Evolutionary conservation across 768 basidiomycete genomes (phyloP), one percentile per base, ranked within the genome.

Genomic region (Rhizopogon sp.): DNA sequence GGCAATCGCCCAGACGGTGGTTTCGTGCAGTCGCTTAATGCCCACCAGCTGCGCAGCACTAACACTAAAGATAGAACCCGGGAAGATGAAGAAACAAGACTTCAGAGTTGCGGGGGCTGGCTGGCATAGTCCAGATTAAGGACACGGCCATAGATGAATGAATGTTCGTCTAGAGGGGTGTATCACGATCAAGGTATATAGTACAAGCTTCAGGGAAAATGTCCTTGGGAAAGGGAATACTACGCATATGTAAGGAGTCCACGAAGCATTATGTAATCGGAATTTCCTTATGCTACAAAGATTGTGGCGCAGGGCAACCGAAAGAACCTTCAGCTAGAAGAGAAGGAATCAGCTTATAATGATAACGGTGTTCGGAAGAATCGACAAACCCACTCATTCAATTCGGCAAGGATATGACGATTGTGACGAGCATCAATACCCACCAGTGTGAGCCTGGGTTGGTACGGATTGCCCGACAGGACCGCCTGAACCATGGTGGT

Each of bases 361-460:
- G 33, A 22, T 53, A 44, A 17, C 5, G 11, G 14, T 28, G 35
- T 25, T 40, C 20, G 10, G 29, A 10, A 35, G 25, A 46, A 45
- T 16, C 11, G 33, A 41, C 52, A 10, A 41, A 54, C 52, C 22
- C 29, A 43, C 39, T 49, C 53, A 39, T 41, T 54, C 31, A 39
- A 33, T 25, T 54, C 31, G 44, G 35, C 14, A 41, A 39, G 31
- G 29, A 5, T 8, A 54, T 46, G 43, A 53, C 39, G 25, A 57
- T 16, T 35, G 45, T 35, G 28, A 43, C n/a, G 45, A 37, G 42
- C 28, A 5, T 63, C 56, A 66, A 52, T 58, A 79, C 74, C 73
- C 69, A 80, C 77, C 79, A 59, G 78, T 74, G 68, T 79, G 80
- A 56, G 72, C 59, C 62, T 79, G 77, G 25, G 61, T 70, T 39